Base-by-base conservation (phyloP, 371 early-diverging fungal species). In the Lichtheimia hyalospora region DNA sequence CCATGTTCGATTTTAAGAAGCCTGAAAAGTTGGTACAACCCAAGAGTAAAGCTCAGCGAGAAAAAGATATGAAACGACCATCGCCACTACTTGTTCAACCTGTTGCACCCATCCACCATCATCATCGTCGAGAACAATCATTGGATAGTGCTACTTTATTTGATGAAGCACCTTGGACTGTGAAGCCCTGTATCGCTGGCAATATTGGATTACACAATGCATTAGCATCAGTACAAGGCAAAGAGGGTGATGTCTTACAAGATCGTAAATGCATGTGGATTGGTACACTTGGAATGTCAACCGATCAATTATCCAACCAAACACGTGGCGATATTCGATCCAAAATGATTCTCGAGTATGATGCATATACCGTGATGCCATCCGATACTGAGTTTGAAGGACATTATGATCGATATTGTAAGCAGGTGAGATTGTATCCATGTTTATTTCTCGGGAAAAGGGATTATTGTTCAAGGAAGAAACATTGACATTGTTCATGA, bases 401-500 rank as follows among this genome's bases (percentile, higher is more conserved):
- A 18, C 95, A 90, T 81, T 95, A 93, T 77, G 93, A 93, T 70
- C 93, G 88, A 66, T 97, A 89, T 73, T 96, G 94, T 87, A 98
- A 95, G 83, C 94, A 92, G 77, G 81, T 78, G 65, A 63, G 50
- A 8, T 24, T 5, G 8, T 34, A 34, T 34, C 6, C 10, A 34
- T 34, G 2, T n/a, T n/a, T n/a, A n/a, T n/a, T n/a, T n/a, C n/a
- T n/a, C n/a, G n/a, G n/a, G n/a, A 8, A 34, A 34, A 10, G 34
- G 34, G 25, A 25, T 3, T 25, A 25, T 1, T 5, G 34, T 34
- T n/a, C 46, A 51, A 6, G 39, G 44, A 39, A 53, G 44, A 46
- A 55, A 52, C 3, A 46, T 20, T 16, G 24, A 18, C 18, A 0
- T 3, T 14, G 39, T 56, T 28, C 21, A 25, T 5, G 27, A 2